Evolutionary conservation across 2,329 filamentous ascomycete genomes (phyloP).

Genomic region (Colletotrichum sp.): DNA sequence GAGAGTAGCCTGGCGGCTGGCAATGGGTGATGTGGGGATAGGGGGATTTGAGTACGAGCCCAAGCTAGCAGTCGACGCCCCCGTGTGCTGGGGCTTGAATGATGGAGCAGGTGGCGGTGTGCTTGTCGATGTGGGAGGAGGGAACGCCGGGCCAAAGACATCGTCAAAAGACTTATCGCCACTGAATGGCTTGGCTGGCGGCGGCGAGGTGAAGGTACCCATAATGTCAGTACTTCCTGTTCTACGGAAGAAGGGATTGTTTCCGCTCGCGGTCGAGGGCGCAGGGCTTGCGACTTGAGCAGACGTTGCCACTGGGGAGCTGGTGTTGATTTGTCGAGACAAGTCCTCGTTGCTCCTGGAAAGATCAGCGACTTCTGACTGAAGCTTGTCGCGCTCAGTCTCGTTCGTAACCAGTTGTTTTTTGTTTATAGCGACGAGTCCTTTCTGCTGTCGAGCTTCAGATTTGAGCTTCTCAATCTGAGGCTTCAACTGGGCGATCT

Average conservation of each 20-base stretch:
- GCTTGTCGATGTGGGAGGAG: constrained; percentile 43
- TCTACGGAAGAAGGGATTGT: constrained; percentile 93
- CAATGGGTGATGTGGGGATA: constrained; percentile 62
- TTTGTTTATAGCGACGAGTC: constrained; percentile 98
- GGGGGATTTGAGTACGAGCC: constrained; percentile 59
- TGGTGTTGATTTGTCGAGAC: constrained; percentile 56
- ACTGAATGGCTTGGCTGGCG: constrained; percentile 47
- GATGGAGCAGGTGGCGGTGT: constrained; percentile 59
- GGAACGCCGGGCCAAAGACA: constrained; percentile 78
- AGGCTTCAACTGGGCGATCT: constrained; percentile 84
- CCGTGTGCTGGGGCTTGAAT: constrained; percentile 67
- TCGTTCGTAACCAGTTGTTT: constrained; percentile 94
- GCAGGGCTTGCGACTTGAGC: constrained; percentile 72
- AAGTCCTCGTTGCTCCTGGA: constrained; percentile 67
- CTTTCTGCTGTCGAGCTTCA: constrained; percentile 93
- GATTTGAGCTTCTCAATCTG: constrained; percentile 92
- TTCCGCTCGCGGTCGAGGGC: constrained; percentile 72
- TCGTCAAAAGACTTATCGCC: constrained; percentile 81
- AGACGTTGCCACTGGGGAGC: constrained; percentile 52
- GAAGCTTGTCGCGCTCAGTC: constrained; percentile 85
- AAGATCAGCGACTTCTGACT: constrained; percentile 76
- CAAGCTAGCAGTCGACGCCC: constrained; percentile 57
- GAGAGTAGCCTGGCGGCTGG: constrained; percentile 67
- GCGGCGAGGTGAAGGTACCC: constrained; percentile 56
- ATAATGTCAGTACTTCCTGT: constrained; percentile 67